Conservation (phyloP, 2,329 filamentous ascomycete genomes). For the Didymella keratinophila region DNA sequence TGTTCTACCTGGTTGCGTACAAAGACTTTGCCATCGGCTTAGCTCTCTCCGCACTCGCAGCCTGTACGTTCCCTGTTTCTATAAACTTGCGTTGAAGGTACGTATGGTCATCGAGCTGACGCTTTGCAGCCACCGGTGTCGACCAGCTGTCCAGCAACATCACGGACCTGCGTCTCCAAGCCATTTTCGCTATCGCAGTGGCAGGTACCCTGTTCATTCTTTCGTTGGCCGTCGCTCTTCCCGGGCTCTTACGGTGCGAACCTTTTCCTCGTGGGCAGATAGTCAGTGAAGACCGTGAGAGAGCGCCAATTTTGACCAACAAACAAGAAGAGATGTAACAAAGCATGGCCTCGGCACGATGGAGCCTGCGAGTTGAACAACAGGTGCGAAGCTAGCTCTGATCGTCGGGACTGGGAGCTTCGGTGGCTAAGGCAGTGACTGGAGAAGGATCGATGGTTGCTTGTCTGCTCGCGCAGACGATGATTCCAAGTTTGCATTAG, state of each 20-base stretch:
- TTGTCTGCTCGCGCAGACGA: not conserved
- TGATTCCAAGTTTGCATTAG: not conserved
- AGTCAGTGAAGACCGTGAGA: slow-evolving; percentile 60
- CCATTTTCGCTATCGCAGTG: slow-evolving; percentile 90
- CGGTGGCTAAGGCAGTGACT: not conserved
- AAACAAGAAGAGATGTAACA: slow-evolving; percentile 18
- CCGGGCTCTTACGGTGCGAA: slow-evolving; percentile 34
- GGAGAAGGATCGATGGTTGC: not conserved
- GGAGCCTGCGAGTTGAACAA: not conserved
- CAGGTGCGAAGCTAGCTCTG: not conserved
- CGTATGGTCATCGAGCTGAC: slow-evolving; percentile 28
- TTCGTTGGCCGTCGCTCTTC: slow-evolving; percentile 69
- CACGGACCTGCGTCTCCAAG: slow-evolving; percentile 80
- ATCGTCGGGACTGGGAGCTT: not conserved
- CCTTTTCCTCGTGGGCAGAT: slow-evolving; percentile 53
- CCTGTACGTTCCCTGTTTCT: slow-evolving; percentile 60
- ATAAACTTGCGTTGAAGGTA: not conserved
- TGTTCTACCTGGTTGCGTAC: slow-evolving; percentile 76
- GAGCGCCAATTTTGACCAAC: slow-evolving; percentile 60
- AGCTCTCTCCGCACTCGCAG: slow-evolving; percentile 74
- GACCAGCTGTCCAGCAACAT: slow-evolving; percentile 76
- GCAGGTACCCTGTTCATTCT: slow-evolving; percentile 76
- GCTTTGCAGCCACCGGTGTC: slow-evolving; percentile 68
- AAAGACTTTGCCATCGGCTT: slow-evolving; percentile 83
- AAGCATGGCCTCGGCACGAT: not conserved